Evolutionary conservation across 306 rosid genomes (phyloP), one percentile per base, ranked within the genome.

Genomic region (Coriaria nepalensis): DNA sequence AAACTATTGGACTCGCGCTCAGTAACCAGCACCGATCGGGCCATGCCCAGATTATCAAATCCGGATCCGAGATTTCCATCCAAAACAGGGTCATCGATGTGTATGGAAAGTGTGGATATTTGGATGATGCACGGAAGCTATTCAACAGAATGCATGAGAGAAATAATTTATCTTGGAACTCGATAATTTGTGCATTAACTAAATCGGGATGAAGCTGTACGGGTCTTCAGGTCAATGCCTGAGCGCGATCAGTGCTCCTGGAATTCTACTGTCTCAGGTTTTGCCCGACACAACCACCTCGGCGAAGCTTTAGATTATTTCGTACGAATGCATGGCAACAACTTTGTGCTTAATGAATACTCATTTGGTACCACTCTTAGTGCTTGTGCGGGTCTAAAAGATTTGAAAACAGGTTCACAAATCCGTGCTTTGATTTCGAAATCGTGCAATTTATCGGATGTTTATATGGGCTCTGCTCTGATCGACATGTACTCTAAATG

Each of bases 401-500:
- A 56, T 56, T 56, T 45, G 51, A 35, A 45, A 56, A 13, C 14
- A 35, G 61, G 52, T 56, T 56, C 51, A 33, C 61, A 56, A 56
- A 56, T 56, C 35, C 61, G 43, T 2, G 12, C 43, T 36, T 56
- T 56, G 12, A 10, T 56, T 43, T 44, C 10, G 6, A 44, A 34
- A 43, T 56, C 52, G 36, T 43, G 37, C 13, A 12, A 56, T 44
- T 14, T 41, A 56, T 56, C 61, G 8, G 50, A 56, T 56, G 36
- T 56, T 8, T 45, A 43, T 56, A 56, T 44, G 42, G 61, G 61
- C 14, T 56, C 51, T 44, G 61, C 61, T 14, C 43, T 56, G 0
- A 39, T 56, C 13, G 61, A 56, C 29, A 56, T 56, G 61, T 56
- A 56, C 50, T 56, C 61, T 15, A 56, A 56, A 56, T 13, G 61